phyloP scores from a whole-genome alignment of 2,329 filamentous ascomycete species.

The Nemania serpens region DNA sequence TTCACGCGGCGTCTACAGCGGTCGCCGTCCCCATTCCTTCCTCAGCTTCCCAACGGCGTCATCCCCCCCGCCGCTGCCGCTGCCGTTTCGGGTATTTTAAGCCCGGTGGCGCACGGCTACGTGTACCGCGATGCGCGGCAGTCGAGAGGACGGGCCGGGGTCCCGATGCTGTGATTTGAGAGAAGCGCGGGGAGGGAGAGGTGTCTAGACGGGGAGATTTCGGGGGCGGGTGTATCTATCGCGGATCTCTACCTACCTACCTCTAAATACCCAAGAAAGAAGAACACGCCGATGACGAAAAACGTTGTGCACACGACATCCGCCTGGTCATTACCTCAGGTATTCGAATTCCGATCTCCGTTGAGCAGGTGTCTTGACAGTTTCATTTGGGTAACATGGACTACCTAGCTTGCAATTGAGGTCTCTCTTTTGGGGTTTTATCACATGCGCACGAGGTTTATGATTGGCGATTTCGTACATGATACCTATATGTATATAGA shows the following conservation, averaged over 20 bases:
- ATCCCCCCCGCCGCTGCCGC: conserved; percentile 27
- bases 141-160: conserved; percentile 33
- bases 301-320: neutral
- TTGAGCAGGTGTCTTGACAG: neutral
- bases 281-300: neutral
- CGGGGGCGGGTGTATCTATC: no score
- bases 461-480: neutral
- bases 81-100: conserved; percentile 35
- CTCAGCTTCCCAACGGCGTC: conserved; percentile 38
- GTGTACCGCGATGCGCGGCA: conserved; percentile 55
- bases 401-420: neutral
- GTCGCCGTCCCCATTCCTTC: conserved; percentile 45
- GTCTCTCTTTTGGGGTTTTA: neutral
- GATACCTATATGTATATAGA: neutral
- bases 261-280: no score
- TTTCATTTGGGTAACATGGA: neutral
- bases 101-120: conserved; percentile 64
- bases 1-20: conserved; percentile 68
- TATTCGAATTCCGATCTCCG: no score
- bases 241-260: no score
- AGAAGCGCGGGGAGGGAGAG: neutral
- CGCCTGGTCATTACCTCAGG: no score
- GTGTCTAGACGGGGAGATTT: no score
- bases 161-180: conserved; percentile 45
- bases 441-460: neutral